Evolutionary conservation across 1,284 basidiomycete genomes (phyloP), one percentile per base, ranked within the genome.

Genomic region (Volvariella volvacea): DNA sequence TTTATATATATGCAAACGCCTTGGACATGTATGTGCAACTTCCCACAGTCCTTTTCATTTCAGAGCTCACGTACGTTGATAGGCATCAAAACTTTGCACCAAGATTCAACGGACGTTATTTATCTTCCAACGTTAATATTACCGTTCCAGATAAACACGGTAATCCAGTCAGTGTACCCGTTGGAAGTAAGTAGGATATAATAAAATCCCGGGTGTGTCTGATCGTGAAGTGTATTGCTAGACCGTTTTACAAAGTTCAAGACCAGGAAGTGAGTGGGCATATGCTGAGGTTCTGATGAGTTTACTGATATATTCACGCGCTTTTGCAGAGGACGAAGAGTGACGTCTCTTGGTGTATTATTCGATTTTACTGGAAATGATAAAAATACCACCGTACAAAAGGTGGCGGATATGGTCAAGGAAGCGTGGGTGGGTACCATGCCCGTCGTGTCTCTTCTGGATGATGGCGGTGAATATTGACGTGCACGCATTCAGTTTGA

Each of bases 81-180:
- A 83, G 63, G 78, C 63, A 88, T 62, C 69, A 78, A 46, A 85
- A 88, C 60, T 89, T 88, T 56, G 83, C 71, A 3, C 88, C 88
- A 2, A 66, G 75, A 43, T 72, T 84, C 63, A 71, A 75, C 1
- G 88, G 88, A 9, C 76, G 86, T 38, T 92, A 90, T 57, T 67
- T 94, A 36, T 82, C 88, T 0, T 88, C 84, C 2, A 93, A 92
- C 56, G 87, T 79, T 39, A 90, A 92, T 62, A 90, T 93, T 55
- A 92, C 88, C 0, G 56, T 88, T 7, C 52, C 68, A 7, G 72
- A 78, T 53, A 64, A 73, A 38, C 56, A 76, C 22, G 74, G 72
- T 20, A 67, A 76, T 15, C 52, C 53, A 2, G 65, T 73, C 47
- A 78, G 64, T 52, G 71, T 79, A 0, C 84, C 84, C 0, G 73